phyloP scores from a whole-genome alignment of 176 grass and related monocot species.

The Leersia perrieri region DNA sequence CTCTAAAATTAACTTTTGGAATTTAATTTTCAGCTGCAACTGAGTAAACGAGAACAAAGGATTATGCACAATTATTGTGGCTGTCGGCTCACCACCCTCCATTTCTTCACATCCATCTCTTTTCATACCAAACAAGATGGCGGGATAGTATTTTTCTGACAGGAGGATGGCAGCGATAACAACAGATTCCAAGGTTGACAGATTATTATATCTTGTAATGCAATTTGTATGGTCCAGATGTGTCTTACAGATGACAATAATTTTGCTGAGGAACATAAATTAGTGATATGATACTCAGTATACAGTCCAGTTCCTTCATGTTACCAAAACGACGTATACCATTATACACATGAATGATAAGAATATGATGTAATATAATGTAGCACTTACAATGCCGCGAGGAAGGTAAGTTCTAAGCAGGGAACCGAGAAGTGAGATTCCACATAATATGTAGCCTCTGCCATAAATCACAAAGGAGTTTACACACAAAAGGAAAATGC shows the following conservation, averaged over 20 bases:
- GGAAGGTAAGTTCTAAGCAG: not conserved
- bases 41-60: too few relatives aligned
- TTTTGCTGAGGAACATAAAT: not conserved
- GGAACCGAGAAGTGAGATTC: not conserved
- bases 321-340: not conserved
- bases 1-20: too few relatives aligned
- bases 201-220: not conserved
- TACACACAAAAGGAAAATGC: constrained; percentile 19
- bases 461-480: constrained; percentile 31
- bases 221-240: not conserved
- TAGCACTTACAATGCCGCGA: constrained; percentile 2
- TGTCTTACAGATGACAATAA: not conserved
- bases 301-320: not conserved
- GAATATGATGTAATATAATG: not conserved
- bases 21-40: too few relatives aligned
- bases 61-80: too few relatives aligned
- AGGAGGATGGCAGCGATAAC: not conserved
- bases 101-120: too few relatives aligned
- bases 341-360: constrained; percentile 14
- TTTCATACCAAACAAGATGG: too few relatives aligned
- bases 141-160: not conserved
- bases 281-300: not conserved
- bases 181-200: not conserved
- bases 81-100: too few relatives aligned
- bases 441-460: not conserved